Conservation (phyloP, 345 rosid species). For the Dimocarpus longan region DNA sequence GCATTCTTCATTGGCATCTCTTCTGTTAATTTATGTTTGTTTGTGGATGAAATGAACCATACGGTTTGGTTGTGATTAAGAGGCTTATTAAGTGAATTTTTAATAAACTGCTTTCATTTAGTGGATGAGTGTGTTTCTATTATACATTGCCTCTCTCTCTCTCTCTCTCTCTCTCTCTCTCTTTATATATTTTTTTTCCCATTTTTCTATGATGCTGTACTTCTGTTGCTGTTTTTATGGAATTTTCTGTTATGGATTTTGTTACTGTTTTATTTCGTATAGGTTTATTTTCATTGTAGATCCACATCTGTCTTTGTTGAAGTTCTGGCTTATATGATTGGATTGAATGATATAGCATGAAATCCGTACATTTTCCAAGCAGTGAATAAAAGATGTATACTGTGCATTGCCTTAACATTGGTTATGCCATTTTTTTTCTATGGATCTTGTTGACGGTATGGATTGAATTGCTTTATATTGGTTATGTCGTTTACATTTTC, state of each 20-base stretch:
- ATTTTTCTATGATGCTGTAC: background rate
- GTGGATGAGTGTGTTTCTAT: background rate
- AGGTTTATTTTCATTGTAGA: background rate
- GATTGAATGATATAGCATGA: background rate
- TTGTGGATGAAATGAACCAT: background rate
- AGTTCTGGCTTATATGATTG: background rate
- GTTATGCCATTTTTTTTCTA: background rate
- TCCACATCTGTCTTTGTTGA: background rate
- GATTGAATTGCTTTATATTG: slow-evolving; percentile 1
- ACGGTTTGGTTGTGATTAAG: background rate
- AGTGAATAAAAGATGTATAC: background rate
- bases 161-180: background rate
- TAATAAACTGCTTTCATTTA: background rate
- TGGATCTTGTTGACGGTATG: background rate
- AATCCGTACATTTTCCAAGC: background rate
- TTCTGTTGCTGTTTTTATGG: background rate
- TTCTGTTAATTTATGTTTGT: background rate
- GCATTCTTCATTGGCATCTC: background rate
- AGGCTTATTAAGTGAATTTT: background rate
- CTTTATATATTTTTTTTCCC: too few species aligned
- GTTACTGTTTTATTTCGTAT: background rate
- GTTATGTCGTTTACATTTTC: background rate
- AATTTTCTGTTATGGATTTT: background rate
- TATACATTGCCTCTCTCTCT: background rate
- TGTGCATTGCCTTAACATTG: background rate